Conservation (phyloP, 2,329 filamentous ascomycete species). For the Aspergillus pseudoviridinutans region DNA sequence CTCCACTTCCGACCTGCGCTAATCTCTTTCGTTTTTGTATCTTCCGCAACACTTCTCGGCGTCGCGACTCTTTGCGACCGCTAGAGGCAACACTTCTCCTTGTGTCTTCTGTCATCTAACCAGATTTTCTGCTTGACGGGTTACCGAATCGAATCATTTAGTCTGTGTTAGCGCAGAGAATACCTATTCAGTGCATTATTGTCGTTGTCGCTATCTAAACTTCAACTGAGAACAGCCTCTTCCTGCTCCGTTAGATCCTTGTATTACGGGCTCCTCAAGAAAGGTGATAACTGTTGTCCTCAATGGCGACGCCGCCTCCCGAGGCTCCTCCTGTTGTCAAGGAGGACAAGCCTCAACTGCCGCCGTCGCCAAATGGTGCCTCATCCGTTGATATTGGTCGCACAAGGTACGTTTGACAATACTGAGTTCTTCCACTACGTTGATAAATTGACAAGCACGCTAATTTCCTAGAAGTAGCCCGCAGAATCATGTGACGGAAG, state of each 20-base stretch:
- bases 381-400: constrained; percentile 24
- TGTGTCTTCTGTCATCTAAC: constrained; percentile 25
- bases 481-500: constrained; percentile 21
- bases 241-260: constrained; percentile 20
- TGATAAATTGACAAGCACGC: constrained; percentile 10
- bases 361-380: constrained; percentile 31
- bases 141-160: constrained; percentile 25
- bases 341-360: constrained; percentile 40
- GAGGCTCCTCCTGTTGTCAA: constrained; percentile 35
- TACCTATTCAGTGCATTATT: constrained; percentile 32
- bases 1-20: constrained; percentile 32
- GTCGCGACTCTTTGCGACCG: constrained; percentile 16
- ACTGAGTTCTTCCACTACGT: constrained; percentile 1
- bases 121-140: constrained; percentile 19
- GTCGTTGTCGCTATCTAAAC: constrained; percentile 22
- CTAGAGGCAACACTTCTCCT: constrained; percentile 15
- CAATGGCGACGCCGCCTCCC: constrained; percentile 43
- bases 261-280: constrained; percentile 22
- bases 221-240: constrained; percentile 19
- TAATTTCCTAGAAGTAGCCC: constrained; percentile 12
- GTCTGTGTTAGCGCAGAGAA: constrained; percentile 31
- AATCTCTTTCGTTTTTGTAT: constrained; percentile 23
- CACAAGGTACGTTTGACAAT: constrained; percentile 26
- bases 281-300: constrained; percentile 18
- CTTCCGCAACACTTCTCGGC: constrained; percentile 16